These are phyloP conservation scores for Amanita pallidorosea DNA, from an alignment of 768 basidiomycete genomes.

Conservation along the genomic window DNA sequence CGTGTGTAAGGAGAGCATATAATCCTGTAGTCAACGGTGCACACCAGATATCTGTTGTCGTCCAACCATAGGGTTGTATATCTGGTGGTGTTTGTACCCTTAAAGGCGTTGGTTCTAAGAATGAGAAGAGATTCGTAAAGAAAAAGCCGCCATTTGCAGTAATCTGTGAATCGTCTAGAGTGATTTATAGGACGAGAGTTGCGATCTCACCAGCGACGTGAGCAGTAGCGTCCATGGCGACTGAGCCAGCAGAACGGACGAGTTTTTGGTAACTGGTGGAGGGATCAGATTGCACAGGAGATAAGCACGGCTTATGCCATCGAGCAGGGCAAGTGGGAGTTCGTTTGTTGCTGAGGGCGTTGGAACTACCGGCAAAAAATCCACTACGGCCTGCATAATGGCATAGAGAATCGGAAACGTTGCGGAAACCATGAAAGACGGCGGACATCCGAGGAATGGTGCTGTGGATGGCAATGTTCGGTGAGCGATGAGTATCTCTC, in stretches of 20 bases:
- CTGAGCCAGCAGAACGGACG: slow-evolving; percentile 35
- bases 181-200: not conserved
- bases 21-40: slow-evolving; percentile 69
- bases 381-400: slow-evolving; percentile 47
- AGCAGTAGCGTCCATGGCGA: slow-evolving; percentile 75
- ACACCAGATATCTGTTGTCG: slow-evolving; percentile 75
- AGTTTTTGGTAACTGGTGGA: slow-evolving; percentile 46
- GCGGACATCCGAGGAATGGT: slow-evolving; percentile 51
- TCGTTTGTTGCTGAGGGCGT: slow-evolving; percentile 44
- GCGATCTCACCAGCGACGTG: slow-evolving; percentile 50
- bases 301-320: slow-evolving; percentile 71
- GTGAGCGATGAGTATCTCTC: not conserved
- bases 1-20: slow-evolving; percentile 77
- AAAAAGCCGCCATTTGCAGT: slow-evolving; percentile 78
- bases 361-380: slow-evolving; percentile 48
- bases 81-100: slow-evolving; percentile 69
- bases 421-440: slow-evolving; percentile 76
- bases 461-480: slow-evolving; percentile 24
- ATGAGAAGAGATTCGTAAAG: slow-evolving; percentile 61
- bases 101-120: slow-evolving; percentile 63
- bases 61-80: slow-evolving; percentile 78
- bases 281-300: slow-evolving; percentile 74
- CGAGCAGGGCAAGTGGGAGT: slow-evolving; percentile 61
- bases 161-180: slow-evolving; percentile 26
- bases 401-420: slow-evolving; percentile 54